These are phyloP conservation scores for Aspergillus fijiensis DNA, from an alignment of 2,329 filamentous ascomycete genomes.

Conservation along the genomic window DNA sequence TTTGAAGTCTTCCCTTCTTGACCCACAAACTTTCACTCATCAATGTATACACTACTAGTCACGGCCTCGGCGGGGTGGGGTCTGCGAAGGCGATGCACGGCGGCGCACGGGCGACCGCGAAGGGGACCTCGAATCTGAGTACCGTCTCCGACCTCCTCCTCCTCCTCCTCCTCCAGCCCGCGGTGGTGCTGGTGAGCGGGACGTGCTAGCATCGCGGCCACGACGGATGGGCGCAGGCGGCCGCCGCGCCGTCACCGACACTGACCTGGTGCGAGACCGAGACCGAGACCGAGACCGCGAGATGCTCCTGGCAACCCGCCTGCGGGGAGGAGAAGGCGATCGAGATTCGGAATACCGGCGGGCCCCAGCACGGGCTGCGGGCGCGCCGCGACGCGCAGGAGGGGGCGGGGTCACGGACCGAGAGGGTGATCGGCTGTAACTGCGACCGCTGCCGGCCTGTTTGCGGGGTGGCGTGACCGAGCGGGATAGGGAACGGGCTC, in stretches of 20 bases:
- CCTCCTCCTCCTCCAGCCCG: constrained; percentile 3
- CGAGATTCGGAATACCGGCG: constrained; percentile 31
- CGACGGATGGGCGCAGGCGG: constrained; percentile 11
- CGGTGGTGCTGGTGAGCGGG: constrained; percentile 27
- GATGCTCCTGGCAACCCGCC: constrained; percentile 21
- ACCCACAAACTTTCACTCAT: background rate
- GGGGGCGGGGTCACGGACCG: constrained; percentile 31
- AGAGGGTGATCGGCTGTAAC: constrained; percentile 34
- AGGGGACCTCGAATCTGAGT: constrained; percentile 21
- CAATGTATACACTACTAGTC: background rate
- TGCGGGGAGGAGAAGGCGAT: constrained; percentile 29
- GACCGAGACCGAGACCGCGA: constrained; percentile 32
- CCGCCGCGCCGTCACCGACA: constrained; percentile 18
- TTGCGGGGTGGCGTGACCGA: constrained; percentile 35
- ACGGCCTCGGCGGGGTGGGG: constrained; percentile 21
- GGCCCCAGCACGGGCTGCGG: constrained; percentile 15
- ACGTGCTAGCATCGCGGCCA: constrained; percentile 24
- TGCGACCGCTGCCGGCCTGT: constrained; percentile 21
- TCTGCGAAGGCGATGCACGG: constrained; percentile 16
- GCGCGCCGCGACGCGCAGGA: constrained; percentile 19
- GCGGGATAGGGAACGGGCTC: constrained; percentile 32
- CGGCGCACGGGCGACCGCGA: constrained; percentile 23
- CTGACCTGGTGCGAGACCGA: constrained; percentile 24
- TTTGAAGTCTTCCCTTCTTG: background rate
- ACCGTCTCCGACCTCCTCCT: constrained; percentile 16